A percentile compares a stretch with the other conserved stretches of the same genome.
Conservation (phyloP, 495 filamentous ascomycete species). For the Aspergillus sclerotioniger region DNA sequence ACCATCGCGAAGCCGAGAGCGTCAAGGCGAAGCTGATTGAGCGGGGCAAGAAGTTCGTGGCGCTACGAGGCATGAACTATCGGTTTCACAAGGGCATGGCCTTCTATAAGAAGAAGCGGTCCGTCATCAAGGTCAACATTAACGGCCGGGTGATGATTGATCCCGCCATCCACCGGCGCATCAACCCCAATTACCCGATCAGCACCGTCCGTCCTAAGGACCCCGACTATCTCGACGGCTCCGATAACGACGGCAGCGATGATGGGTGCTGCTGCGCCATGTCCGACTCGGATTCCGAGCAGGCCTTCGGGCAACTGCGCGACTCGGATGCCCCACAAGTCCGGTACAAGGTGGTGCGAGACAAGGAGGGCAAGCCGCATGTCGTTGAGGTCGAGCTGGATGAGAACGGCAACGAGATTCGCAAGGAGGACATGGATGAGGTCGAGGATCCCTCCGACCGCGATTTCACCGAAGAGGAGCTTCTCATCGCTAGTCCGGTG, state of each 20-base stretch:
- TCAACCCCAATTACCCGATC: conserved; percentile 86
- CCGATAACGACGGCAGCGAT: conserved; percentile 46
- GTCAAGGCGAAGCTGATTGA: conserved; percentile 69
- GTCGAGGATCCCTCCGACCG: conserved; percentile 38
- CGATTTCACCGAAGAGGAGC: conserved; percentile 80
- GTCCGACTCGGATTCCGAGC: conserved; percentile 53
- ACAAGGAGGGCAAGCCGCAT: conserved; percentile 58
- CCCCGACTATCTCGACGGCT: conserved; percentile 61
- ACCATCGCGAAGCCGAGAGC: conserved; percentile 71
- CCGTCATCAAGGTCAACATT: conserved; percentile 80
- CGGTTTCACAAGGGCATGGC: conserved; percentile 77
- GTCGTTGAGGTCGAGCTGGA: conserved; percentile 62
- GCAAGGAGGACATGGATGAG: conserved; percentile 63
- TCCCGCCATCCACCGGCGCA: conserved; percentile 77
- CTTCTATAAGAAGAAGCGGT: conserved; percentile 78
- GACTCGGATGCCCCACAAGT: conserved; percentile 54
- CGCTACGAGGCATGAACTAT: conserved; percentile 80
- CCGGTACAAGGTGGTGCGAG: conserved; percentile 65
- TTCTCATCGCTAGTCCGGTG: conserved; percentile 85
- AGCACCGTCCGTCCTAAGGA: conserved; percentile 76
- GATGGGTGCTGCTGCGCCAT: conserved; percentile 38
- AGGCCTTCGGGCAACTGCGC: conserved; percentile 31
- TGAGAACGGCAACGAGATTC: conserved; percentile 60
- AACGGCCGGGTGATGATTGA: conserved; percentile 93
- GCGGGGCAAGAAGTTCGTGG: conserved; percentile 82